Percentiles rank a stretch among this genome's conserved stretches.
phyloP scores from a whole-genome alignment of 1,284 basidiomycete species.

The Schizophyllum commune region DNA sequence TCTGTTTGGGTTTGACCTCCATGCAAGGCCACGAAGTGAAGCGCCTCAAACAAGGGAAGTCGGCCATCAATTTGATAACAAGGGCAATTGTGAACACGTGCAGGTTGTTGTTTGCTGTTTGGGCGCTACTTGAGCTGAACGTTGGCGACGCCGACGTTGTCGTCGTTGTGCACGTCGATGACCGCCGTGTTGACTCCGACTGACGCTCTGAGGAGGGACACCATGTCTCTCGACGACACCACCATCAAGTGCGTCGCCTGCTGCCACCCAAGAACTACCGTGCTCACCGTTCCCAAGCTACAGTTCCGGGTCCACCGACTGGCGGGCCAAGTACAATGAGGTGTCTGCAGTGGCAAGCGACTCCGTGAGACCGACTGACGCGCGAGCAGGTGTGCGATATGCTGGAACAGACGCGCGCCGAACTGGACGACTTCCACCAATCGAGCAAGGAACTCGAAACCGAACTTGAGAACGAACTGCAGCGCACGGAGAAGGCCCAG shows the following conservation, averaged over 20 bases:
- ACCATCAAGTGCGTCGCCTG: conserved; percentile 41
- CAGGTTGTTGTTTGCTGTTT: background rate
- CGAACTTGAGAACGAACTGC: conserved; percentile 85
- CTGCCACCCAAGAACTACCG: conserved; percentile 9
- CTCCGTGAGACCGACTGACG: conserved; percentile 7
- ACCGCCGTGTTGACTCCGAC: conserved; percentile 56
- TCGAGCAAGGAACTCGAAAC: conserved; percentile 91
- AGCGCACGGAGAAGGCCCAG: conserved; percentile 81
- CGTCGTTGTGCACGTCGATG: conserved; percentile 31
- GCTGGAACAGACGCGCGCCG: conserved; percentile 76
- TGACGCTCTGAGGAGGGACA: conserved; percentile 51
- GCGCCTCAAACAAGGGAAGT: too few relatives aligned
- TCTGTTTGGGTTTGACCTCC: too few relatives aligned
- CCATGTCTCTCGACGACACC: conserved; percentile 58
- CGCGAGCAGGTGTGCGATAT: conserved; percentile 60
- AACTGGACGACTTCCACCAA: conserved; percentile 87
- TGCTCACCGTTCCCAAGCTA: conserved; percentile 31
- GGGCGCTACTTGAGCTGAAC: background rate
- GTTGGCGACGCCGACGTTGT: conserved; percentile 16
- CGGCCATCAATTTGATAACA: too few relatives aligned
- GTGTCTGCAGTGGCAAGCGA: conserved; percentile 16
- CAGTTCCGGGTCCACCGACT: conserved; percentile 53
- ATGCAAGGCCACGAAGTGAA: too few relatives aligned
- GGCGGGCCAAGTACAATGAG: conserved; percentile 80
- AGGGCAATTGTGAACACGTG: background rate